Percentiles rank a stretch among this genome's conserved stretches.
These are phyloP conservation scores for Firmiana major DNA, from an alignment of 345 rosid genomes.

Conservation along the genomic window DNA sequence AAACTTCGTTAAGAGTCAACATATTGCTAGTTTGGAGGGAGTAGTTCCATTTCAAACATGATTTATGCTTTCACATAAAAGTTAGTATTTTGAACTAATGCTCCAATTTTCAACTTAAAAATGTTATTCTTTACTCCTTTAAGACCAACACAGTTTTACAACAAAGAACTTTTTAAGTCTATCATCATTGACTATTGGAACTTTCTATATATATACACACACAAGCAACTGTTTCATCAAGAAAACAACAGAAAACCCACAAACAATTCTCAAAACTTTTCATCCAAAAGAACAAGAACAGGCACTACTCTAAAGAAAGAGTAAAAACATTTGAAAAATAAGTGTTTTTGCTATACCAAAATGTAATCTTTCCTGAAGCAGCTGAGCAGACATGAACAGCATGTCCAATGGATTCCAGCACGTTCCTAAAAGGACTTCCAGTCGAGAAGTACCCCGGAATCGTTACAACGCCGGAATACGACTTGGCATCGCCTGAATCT, in stretches of 20 bases:
- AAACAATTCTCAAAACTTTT: background rate
- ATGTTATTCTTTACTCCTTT: background rate
- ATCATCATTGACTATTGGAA: background rate
- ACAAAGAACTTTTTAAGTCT: background rate
- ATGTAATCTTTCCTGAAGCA: conserved; percentile 52
- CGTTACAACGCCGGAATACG: conserved; percentile 27
- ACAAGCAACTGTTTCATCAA: background rate
- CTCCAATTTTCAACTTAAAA: background rate
- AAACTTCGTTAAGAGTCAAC: conserved; percentile 1
- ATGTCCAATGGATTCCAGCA: conserved; percentile 72
- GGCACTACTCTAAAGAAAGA: background rate
- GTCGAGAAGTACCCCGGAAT: conserved; percentile 43
- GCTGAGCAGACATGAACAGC: conserved; percentile 64
- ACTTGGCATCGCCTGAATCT: conserved; percentile 12
- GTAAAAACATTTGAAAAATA: background rate
- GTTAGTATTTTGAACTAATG: background rate
- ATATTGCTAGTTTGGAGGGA: background rate
- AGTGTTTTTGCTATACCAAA: conserved; percentile 42
- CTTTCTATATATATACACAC: background rate
- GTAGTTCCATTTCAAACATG: background rate
- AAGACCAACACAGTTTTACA: background rate
- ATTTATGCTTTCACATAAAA: background rate
- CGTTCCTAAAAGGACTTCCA: conserved; percentile 53
- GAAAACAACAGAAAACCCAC: background rate
- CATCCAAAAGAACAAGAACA: background rate